phyloP scores from a whole-genome alignment of 2,329 filamentous ascomycete species.

The Tolypocladium ovalisporum region DNA sequence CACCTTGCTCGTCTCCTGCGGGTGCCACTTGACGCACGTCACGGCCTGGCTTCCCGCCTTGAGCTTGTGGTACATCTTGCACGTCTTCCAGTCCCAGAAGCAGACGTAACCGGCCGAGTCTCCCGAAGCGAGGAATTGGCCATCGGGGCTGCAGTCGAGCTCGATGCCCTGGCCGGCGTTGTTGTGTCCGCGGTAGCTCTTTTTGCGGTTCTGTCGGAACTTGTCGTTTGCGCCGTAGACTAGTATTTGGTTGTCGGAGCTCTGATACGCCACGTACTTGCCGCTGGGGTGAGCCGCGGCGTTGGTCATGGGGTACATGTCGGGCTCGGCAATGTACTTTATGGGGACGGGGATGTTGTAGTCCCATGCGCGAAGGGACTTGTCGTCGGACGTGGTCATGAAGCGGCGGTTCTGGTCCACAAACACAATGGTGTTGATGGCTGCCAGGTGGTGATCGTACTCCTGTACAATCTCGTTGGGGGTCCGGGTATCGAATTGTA shows the following conservation, averaged over 20 bases:
- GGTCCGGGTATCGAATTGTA: slow-evolving; percentile 86
- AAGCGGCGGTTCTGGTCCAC: slow-evolving; percentile 91
- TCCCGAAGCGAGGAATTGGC: slow-evolving; percentile 79
- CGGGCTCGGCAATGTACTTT: slow-evolving; percentile 94
- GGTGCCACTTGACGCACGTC: slow-evolving; percentile 88
- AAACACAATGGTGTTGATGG: slow-evolving; percentile 95
- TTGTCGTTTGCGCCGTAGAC: slow-evolving; percentile 92
- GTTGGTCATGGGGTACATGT: slow-evolving; percentile 95
- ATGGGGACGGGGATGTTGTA: slow-evolving; percentile 97
- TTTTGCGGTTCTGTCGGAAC: slow-evolving; percentile 95
- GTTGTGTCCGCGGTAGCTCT: slow-evolving; percentile 91
- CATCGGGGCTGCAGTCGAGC: slow-evolving; percentile 78
- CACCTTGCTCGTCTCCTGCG: slow-evolving; percentile 93
- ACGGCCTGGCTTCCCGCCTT: slow-evolving; percentile 72
- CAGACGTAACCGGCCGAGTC: slow-evolving; percentile 84
- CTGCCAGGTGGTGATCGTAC: slow-evolving; percentile 96
- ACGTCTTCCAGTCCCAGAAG: slow-evolving; percentile 99
- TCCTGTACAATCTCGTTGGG: slow-evolving; percentile 77
- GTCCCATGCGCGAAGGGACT: slow-evolving; percentile 92
- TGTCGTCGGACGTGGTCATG: slow-evolving; percentile 97
- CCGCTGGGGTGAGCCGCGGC: slow-evolving; percentile 75
- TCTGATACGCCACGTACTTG: slow-evolving; percentile 92
- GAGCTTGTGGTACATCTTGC: slow-evolving; percentile 98
- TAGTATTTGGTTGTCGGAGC: slow-evolving; percentile 89
- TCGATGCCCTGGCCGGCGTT: slow-evolving; percentile 91